Evolutionary conservation across 768 basidiomycete species (phyloP).

Genomic region (Trametes gibbosa): DNA sequence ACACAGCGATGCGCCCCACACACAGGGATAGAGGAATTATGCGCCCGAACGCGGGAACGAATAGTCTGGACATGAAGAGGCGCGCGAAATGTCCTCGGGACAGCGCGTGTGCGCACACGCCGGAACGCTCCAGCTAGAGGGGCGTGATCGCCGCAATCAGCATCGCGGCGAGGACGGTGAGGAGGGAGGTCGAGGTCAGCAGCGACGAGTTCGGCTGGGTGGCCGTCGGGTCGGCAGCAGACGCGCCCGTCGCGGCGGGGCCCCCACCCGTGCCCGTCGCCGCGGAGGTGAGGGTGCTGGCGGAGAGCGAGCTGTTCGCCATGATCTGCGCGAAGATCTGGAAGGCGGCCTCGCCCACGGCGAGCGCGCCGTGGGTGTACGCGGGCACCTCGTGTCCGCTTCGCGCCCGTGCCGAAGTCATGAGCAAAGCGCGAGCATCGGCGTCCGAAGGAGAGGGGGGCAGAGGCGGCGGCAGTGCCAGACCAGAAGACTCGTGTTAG

Average conservation of each 20-base stretch:
- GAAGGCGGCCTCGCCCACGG: slow-evolving; percentile 26
- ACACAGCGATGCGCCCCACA: too few species aligned
- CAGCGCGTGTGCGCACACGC: too few species aligned
- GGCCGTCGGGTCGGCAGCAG: not conserved
- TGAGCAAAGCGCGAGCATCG: not conserved
- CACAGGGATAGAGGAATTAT: too few species aligned
- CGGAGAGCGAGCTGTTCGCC: slow-evolving; percentile 24
- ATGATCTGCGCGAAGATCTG: slow-evolving; percentile 35
- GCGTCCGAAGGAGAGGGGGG: too few species aligned
- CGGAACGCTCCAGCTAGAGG: not conserved
- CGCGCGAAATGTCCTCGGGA: too few species aligned
- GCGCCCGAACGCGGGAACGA: too few species aligned
- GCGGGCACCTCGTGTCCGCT: slow-evolving; percentile 33
- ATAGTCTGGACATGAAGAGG: too few species aligned
- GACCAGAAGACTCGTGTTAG: too few species aligned
- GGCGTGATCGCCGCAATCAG: not conserved
- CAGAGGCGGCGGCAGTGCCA: not conserved
- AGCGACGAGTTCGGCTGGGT: slow-evolving; percentile 6
- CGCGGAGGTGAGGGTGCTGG: slow-evolving; percentile 15
- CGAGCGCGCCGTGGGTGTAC: slow-evolving; percentile 25
- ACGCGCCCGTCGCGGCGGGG: not conserved
- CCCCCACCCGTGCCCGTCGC: not conserved
- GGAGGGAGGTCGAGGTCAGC: not conserved
- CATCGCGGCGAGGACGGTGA: not conserved
- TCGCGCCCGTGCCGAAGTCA: not conserved